Base-by-base conservation (phyloP, 352 stramenopile genomes). In the Thalassiosira pacifica region DNA sequence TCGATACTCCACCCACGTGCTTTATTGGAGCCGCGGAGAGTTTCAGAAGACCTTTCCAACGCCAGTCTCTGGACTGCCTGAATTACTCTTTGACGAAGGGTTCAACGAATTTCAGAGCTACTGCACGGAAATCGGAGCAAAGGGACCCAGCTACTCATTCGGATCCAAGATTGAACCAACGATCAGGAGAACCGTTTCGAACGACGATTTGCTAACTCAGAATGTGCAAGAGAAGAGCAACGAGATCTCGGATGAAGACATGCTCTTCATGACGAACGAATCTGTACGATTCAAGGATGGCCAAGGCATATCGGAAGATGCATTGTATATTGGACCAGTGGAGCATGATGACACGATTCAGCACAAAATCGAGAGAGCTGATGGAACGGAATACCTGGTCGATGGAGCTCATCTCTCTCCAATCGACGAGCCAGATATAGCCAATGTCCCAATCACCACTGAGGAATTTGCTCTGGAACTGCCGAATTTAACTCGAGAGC, bases 21-120 rank as follows among this genome's bases (percentile, higher is more conserved):
- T 76, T 6, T 66, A 29, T 66, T 76, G 68, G 68, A 55, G 31
- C 18, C 32, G 32, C n/a, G 48, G 68, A 18, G 16, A 76, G 13
- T 45, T 34, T 42, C 22, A 63, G 9, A 63, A 65, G 67, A 75
- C 67, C 9, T 75, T 75, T 19, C 67, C 67, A 64, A 75, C 67
- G 0, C 68, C 48, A 57, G 68, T 76, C 1, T 76, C 68, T 11
- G 68, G 68, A n/a, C 68, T 76, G 4, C 68, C 48, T 22, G 68
- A 76, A 10, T 18, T 76, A 10, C 27, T 76, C 6, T 76, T 76
- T 55, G 53, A 76, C n/a, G 68, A 53, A 55, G 68, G 68, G n/a
- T 76, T 76, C 66, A 0, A 18, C 0, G 6, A 8, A 4, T 74
- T 63, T 42, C 24, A 63, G 1, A 66, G 48, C 6, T 76, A 34